A percentile compares a stretch with the other conserved stretches of the same genome.
phyloP scores from a whole-genome alignment of 176 grass and related monocot species.

The Triticum dicoccoides region DNA sequence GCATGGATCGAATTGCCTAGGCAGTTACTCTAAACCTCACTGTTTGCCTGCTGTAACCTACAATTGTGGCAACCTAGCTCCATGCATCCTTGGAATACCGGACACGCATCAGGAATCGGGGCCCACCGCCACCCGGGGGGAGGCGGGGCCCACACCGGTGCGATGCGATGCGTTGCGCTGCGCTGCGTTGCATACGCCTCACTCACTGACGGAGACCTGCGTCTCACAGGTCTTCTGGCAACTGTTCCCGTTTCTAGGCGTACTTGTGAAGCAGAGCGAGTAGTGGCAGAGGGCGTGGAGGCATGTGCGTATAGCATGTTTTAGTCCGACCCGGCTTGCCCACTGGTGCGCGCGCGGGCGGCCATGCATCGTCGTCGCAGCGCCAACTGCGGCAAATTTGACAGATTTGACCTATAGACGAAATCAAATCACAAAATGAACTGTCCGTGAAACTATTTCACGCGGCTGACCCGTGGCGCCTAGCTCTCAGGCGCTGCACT shows the following conservation, averaged over 20 bases:
- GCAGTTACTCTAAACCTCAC: slow-evolving; percentile 15
- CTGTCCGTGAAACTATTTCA: no score
- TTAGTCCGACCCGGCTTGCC: not conserved
- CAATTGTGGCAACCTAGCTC: not conserved
- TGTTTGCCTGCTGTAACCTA: slow-evolving; percentile 27
- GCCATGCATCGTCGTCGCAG: not conserved
- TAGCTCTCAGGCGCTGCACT: no score
- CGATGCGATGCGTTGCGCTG: no score
- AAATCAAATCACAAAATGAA: no score
- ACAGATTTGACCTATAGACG: no score
- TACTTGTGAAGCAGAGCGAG: not conserved
- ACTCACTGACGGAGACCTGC: not conserved
- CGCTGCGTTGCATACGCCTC: not conserved
- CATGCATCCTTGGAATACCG: not conserved
- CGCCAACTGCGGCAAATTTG: not conserved
- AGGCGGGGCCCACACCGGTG: not conserved
- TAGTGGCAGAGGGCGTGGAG: not conserved
- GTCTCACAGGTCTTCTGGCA: not conserved
- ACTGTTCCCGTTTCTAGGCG: not conserved
- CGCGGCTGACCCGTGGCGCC: no score
- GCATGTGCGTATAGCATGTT: not conserved
- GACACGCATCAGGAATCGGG: not conserved
- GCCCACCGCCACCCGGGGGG: not conserved
- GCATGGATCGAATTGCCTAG: not conserved
- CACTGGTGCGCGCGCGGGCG: not conserved